Conservation (phyloP, 257 asterid species). For the Petrea volubilis region DNA sequence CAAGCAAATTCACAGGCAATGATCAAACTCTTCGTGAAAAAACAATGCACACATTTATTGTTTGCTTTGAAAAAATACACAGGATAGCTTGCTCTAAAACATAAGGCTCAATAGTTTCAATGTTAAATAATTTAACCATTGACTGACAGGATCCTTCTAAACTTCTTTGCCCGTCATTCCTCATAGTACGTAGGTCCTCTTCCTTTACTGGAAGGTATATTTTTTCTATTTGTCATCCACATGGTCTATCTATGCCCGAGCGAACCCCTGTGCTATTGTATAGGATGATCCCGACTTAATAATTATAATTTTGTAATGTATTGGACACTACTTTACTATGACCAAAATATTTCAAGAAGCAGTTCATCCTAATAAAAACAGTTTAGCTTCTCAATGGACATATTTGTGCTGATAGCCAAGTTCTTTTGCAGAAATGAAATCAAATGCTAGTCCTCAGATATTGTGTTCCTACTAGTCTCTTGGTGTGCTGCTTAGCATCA, state of each 20-base stretch:
- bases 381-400: neutral
- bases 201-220: neutral
- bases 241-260: neutral
- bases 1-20: too few relatives aligned
- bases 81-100: slow-evolving; percentile 3
- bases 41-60: too few relatives aligned
- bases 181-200: neutral
- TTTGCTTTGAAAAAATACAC: too few relatives aligned
- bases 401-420: neutral
- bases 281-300: neutral
- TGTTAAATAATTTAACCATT: neutral
- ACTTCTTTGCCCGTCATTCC: neutral
- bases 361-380: neutral
- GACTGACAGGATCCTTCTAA: slow-evolving; percentile 12
- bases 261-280: slow-evolving; percentile 12
- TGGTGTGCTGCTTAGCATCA: slow-evolving; percentile 1
- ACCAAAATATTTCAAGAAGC: neutral
- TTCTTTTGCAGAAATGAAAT: neutral
- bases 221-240: neutral
- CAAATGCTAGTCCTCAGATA: neutral
- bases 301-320: too few relatives aligned
- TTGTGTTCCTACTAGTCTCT: neutral
- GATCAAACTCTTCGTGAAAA: too few relatives aligned
- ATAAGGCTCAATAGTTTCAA: neutral
- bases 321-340: slow-evolving; percentile 5